Evolutionary conservation across 305 asterid genomes (phyloP).

Genomic region (Fraxinus greggii): DNA sequence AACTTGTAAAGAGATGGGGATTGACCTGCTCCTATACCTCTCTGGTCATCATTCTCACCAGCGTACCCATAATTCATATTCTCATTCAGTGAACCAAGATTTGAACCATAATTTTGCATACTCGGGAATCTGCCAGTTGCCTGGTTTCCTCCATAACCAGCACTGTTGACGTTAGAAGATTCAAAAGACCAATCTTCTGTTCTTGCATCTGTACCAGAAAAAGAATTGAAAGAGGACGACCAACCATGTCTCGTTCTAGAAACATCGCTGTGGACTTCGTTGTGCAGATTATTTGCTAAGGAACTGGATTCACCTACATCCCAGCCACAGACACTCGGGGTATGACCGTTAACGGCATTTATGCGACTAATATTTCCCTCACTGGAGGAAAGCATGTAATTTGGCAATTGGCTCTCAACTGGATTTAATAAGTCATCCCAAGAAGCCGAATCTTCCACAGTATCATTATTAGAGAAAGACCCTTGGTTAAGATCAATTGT

Average conservation of each 20-base stretch:
- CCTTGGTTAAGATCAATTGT: slow-evolving; percentile 71
- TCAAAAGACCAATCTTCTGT: slow-evolving; percentile 47
- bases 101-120: slow-evolving; percentile 24
- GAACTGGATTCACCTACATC: slow-evolving; percentile 79
- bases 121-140: slow-evolving; percentile 21
- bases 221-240: slow-evolving; percentile 43
- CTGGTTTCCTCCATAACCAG: slow-evolving; percentile 23
- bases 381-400: slow-evolving; percentile 41
- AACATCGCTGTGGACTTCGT: slow-evolving; percentile 28
- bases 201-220: slow-evolving; percentile 36
- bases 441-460: slow-evolving; percentile 48
- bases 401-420: slow-evolving; percentile 47
- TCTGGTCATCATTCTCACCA: slow-evolving; percentile 33
- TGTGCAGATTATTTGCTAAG: slow-evolving; percentile 37
- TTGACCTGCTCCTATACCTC: slow-evolving; percentile 29
- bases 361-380: slow-evolving; percentile 31
- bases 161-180: slow-evolving; percentile 29
- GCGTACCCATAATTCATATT: slow-evolving; percentile 32
- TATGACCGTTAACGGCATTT: slow-evolving; percentile 27
- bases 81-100: slow-evolving; percentile 33
- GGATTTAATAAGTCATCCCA: slow-evolving; percentile 55
- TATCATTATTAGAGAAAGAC: slow-evolving; percentile 44
- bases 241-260: slow-evolving; percentile 43
- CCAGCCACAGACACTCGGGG: slow-evolving; percentile 48
- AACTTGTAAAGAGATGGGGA: slow-evolving; percentile 37